A percentile compares a stretch with the other conserved stretches of the same genome.
These are phyloP conservation scores for Circinella umbellata DNA, from an alignment of 371 early-diverging fungal species.

Conservation along the genomic window DNA sequence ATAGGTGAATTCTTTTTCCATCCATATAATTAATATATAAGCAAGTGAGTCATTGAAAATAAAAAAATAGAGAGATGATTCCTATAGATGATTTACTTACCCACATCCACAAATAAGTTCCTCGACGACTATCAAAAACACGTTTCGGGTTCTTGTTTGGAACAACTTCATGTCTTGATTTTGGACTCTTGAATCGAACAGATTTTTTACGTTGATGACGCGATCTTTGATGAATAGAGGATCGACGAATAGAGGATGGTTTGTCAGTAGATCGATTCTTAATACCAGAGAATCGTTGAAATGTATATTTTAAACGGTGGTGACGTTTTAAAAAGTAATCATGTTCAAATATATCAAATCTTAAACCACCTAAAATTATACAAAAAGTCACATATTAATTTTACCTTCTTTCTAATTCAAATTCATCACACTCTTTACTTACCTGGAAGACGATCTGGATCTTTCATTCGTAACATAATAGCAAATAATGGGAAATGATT, in stretches of 20 bases:
- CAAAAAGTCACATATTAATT: neutral
- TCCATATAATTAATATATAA: no score
- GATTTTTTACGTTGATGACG: constrained; percentile 12
- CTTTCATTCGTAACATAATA: constrained; percentile 85
- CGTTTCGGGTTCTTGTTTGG: constrained; percentile 7
- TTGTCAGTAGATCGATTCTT: neutral
- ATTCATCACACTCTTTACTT: constrained; percentile 8
- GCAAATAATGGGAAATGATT: constrained; percentile 96
- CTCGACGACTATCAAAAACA: constrained; percentile 12
- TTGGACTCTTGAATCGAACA: constrained; percentile 21
- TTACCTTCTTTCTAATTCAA: neutral
- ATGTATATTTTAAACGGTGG: constrained; percentile 22
- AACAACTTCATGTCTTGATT: neutral
- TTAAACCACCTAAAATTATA: constrained; percentile 45
- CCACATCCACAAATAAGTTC: constrained; percentile 45
- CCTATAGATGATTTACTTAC: constrained; percentile 29
- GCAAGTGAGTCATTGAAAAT: no score
- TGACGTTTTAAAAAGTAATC: constrained; percentile 36
- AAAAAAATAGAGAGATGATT: no score
- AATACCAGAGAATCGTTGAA: neutral
- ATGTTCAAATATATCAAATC: constrained; percentile 49
- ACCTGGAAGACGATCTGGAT: constrained; percentile 89
- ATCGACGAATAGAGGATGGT: neutral
- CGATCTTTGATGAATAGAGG: neutral
- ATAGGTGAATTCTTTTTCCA: constrained; percentile 56